A percentile compares a stretch with the other conserved stretches of the same genome.
Conservation (phyloP, 192 early-diverging fungal species). For the Lobosporangium transversale region DNA sequence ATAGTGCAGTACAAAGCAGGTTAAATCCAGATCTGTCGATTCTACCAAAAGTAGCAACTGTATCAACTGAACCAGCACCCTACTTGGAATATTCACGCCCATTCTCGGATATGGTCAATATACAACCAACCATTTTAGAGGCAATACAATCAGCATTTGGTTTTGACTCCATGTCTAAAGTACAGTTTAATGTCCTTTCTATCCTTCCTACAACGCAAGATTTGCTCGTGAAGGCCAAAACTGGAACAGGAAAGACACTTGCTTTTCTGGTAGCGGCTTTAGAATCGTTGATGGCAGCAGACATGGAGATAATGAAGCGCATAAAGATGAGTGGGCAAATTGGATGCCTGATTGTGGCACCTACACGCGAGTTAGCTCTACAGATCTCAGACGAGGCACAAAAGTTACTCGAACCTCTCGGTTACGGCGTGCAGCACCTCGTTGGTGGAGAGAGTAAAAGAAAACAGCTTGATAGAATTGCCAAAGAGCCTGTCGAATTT, state of each 20-base stretch:
- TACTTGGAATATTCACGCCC: constrained; percentile 38
- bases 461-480: constrained; percentile 59
- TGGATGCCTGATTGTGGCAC: constrained; percentile 82
- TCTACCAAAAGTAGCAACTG: too few relatives aligned
- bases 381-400: constrained; percentile 83
- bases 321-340: constrained; percentile 34
- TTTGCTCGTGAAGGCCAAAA: constrained; percentile 94
- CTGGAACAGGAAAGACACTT: constrained; percentile 96
- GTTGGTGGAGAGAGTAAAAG: constrained; percentile 79
- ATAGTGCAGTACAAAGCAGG: too few relatives aligned
- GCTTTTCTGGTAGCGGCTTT: constrained; percentile 92
- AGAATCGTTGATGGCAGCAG: constrained; percentile 68
- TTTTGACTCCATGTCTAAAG: constrained; percentile 81
- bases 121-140: constrained; percentile 58
- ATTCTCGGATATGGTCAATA: constrained; percentile 57
- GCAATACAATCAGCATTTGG: constrained; percentile 74
- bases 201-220: constrained; percentile 76
- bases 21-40: too few relatives aligned
- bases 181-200: constrained; percentile 81
- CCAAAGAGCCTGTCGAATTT: constrained; percentile 74
- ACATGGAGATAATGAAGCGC: not conserved
- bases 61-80: constrained; percentile 3
- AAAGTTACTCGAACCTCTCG: constrained; percentile 64
- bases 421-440: constrained; percentile 71
- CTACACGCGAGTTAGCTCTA: constrained; percentile 90